These are phyloP conservation scores for Calocybe gangraenosa DNA, from an alignment of 768 basidiomycete genomes.

Conservation along the genomic window DNA sequence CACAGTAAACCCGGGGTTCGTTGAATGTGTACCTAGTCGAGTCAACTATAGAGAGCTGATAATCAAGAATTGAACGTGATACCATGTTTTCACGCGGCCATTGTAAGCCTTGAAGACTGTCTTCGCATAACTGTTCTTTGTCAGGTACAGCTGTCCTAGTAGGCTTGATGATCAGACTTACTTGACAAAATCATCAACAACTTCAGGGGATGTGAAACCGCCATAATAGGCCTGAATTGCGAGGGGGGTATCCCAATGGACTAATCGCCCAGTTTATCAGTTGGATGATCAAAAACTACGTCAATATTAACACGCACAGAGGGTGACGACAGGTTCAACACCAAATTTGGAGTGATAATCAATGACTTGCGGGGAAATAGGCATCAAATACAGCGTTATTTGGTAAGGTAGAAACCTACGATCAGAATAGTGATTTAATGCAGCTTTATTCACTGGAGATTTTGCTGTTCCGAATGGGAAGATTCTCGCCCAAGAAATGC, in stretches of 20 bases:
- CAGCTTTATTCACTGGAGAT: conserved; percentile 46
- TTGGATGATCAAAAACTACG: not conserved
- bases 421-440: conserved; percentile 41
- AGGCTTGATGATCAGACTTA: conserved; percentile 13
- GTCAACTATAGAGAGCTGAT: not conserved
- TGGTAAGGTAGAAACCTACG: conserved; percentile 21
- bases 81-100: conserved; percentile 46
- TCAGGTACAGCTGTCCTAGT: not conserved
- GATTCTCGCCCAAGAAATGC: conserved; percentile 49
- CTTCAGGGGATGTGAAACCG: conserved; percentile 40
- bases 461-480: conserved; percentile 45
- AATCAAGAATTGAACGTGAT: not conserved
- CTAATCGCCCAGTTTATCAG: conserved; percentile 17
- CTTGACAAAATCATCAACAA: conserved; percentile 47
- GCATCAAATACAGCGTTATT: not conserved
- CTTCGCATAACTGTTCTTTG: conserved; percentile 35
- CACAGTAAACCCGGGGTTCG: conserved; percentile 42
- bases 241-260: conserved; percentile 48
- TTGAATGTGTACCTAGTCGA: conserved; percentile 47
- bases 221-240: conserved; percentile 46
- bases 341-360: conserved; percentile 38
- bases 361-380: conserved; percentile 28
- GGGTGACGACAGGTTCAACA: conserved; percentile 43
- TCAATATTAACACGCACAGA: conserved; percentile 32
- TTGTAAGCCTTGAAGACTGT: conserved; percentile 47